phyloP scores from a whole-genome alignment of 192 early-diverging fungal genomes.

The Irineochytrium annulatum region DNA sequence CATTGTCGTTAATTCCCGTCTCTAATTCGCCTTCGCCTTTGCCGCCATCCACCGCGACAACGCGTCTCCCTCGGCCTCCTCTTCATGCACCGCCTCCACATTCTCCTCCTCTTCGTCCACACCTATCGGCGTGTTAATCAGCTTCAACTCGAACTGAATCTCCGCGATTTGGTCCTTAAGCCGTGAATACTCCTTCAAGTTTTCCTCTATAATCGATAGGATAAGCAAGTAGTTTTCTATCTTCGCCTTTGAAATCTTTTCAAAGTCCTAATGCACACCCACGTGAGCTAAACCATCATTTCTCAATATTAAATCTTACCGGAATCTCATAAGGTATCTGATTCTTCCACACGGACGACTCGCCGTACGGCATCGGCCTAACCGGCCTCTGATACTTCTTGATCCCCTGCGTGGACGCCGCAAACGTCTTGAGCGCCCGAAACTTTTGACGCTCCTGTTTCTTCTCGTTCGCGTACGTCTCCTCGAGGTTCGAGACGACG shows the following conservation, averaged over 20 bases:
- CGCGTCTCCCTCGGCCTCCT: conserved; percentile 27
- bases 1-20: too few relatives aligned
- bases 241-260: conserved; percentile 39
- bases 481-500: conserved; percentile 42
- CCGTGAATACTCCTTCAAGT: conserved; percentile 29
- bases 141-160: conserved; percentile 30
- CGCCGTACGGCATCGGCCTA: conserved; percentile 15
- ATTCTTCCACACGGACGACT: conserved; percentile 26
- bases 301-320: conserved; percentile 6
- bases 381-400: conserved; percentile 19
- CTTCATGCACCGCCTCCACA: conserved; percentile 9
- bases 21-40: too few relatives aligned
- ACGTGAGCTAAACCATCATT: background rate
- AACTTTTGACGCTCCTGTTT: conserved; percentile 20
- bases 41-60: conserved; percentile 21
- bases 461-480: conserved; percentile 22
- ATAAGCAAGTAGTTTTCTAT: conserved; percentile 42
- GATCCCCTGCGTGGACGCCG: conserved; percentile 8
- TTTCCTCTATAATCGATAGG: conserved; percentile 40
- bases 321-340: conserved; percentile 46
- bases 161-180: conserved; percentile 33
- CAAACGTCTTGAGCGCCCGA: conserved; percentile 27
- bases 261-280: conserved; percentile 27
- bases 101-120: conserved; percentile 14
- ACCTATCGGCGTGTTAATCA: conserved; percentile 14